Conservation (phyloP, 2,329 filamentous ascomycete genomes). For the Colletotrichum caudatum region DNA sequence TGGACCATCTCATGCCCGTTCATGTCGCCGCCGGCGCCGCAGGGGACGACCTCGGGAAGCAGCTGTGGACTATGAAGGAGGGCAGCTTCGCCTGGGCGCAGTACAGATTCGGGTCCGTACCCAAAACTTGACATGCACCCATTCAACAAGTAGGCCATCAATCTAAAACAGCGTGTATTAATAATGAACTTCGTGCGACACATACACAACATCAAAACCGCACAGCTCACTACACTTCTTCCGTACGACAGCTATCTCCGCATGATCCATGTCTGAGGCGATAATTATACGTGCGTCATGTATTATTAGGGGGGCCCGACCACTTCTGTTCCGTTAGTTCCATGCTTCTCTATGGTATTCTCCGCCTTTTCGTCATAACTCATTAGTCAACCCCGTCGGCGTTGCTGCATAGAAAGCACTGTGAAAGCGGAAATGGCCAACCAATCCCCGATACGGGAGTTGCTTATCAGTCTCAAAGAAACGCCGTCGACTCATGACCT, state of each 20-base stretch:
- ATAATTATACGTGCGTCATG: constrained; percentile 27
- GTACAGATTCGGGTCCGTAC: constrained; percentile 56
- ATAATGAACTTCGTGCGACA: constrained; percentile 6
- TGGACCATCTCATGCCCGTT: constrained; percentile 64
- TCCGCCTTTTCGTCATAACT: neutral
- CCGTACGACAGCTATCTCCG: neutral
- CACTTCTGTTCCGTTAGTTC: neutral
- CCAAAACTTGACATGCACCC: neutral
- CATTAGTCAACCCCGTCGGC: neutral
- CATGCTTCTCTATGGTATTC: neutral
- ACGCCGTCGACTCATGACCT: constrained; percentile 52
- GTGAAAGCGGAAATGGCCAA: neutral
- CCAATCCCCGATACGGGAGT: too few relatives aligned
- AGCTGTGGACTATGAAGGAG: constrained; percentile 61
- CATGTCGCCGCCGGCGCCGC: constrained; percentile 61
- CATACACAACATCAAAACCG: neutral
- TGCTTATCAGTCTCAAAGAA: constrained; percentile 45
- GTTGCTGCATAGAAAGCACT: neutral
- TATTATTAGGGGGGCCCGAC: constrained; percentile 30
- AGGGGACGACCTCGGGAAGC: constrained; percentile 55
- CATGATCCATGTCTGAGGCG: constrained; percentile 3
- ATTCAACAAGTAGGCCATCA: neutral
- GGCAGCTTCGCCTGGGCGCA: constrained; percentile 60
- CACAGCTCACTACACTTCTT: neutral
- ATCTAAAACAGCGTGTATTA: neutral